Base-by-base conservation (phyloP, 306 rosid genomes). In the Acacia melanoxylon region DNA sequence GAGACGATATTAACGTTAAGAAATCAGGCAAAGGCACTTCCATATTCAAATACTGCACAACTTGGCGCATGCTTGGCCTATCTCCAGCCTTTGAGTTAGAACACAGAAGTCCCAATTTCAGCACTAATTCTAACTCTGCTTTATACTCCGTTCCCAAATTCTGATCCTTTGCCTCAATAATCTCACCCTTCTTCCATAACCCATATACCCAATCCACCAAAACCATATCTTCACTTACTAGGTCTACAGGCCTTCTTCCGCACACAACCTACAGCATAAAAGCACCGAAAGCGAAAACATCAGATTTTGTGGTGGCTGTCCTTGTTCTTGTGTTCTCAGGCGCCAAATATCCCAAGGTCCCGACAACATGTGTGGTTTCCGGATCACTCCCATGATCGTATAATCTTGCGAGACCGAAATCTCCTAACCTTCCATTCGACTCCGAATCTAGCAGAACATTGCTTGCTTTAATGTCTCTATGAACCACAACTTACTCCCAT, bases 401-500 rank as follows among this genome's bases (percentile, higher is more conserved):
- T 42, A 91, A 63, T 29, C 86, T 93, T 6, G 97, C 88, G 29
- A 91, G 93, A 46, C 97, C 95, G 49, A 93, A 93, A 80, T 89
- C 97, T 6, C 94, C 95, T 58, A 91, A 80, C 44, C 91, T 83
- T 1, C 90, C 92, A 78, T 88, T 91, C 52, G 87, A 76, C 16
- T 91, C 89, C 2, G 75, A 72, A 40, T 93, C 97, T 41, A 91
- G 25, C 37, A 93, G 40, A 11, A 93, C 88, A 85, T 93, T 93
- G 67, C 95, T 88, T 15, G 95, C 94, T 68, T 93, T 91, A n/a
- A 93, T 87, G 54, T 93, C 95, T 80, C 97, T 91, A 48, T 91
- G 97, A 12, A 93, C 49, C 66, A 93, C 97, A 3, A 89, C 91
- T 44, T 91, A 86, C 46, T 93, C 97, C 85, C 92, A 93, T 41